Evolutionary conservation across 2,329 filamentous ascomycete species (phyloP), one percentile per base, ranked within the genome.

Genomic region (Didymella sp.): DNA sequence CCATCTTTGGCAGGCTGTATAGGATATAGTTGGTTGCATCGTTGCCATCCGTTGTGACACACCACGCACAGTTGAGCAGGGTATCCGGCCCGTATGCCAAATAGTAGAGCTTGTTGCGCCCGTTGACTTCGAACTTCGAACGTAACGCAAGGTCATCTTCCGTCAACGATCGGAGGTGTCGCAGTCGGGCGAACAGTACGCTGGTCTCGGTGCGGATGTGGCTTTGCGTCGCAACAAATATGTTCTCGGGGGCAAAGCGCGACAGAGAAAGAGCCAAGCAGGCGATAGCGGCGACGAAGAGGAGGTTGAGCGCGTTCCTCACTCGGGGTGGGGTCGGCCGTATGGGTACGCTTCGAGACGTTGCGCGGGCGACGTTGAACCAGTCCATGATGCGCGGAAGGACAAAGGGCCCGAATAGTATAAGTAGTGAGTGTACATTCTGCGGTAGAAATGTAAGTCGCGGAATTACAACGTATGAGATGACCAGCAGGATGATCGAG

Each of bases 151-250:
- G 80, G 77, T 98, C 93, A 12, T 74, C 58, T 0, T 77, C 61
- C 0, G 85, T 88, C 2, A 91, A 80, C 0, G 83, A 79, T 0
- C 88, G 84, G 1, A 88, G 71, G 2, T 82, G 75, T 4, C 82
- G 77, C 9, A 98, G 83, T 15, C 94, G 90, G 57, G 84, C 86
- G 76, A 96, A 95, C 59, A 98, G 83, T 30, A 96, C 88, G 71
- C 94, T 90, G 38, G 86, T 88, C n/a, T 92, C 88, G 38, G 90
- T 94, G 69, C 92, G 90, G 17, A 98, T 86, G 30, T 93, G 90
- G 47, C 91, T 95, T 54, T 87, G 82, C 1, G 94, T 97, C 17
- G 81, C 76, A 27, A 76, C 72, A 81, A 98, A 96, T 75, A 98
- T 80, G 78, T 97, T 97, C 73, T 91, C 87, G 4, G 90, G 89